Percentiles rank a stretch among this genome's conserved stretches.
phyloP scores from a whole-genome alignment of 2,329 filamentous ascomycete genomes.

The Ramularia collo-cygni region DNA sequence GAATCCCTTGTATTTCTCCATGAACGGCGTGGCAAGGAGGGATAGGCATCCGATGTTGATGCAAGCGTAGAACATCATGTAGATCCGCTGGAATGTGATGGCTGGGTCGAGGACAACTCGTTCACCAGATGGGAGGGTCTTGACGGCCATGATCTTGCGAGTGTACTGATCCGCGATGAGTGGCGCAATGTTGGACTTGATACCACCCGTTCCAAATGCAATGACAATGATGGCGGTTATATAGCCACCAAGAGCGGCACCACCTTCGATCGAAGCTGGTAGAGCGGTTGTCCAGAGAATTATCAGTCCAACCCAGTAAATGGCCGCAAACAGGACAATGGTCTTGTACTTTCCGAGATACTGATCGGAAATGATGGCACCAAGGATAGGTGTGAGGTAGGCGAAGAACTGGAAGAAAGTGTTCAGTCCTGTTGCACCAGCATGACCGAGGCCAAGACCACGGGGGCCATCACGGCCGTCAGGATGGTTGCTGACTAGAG shows the following conservation, averaged over 20 bases:
- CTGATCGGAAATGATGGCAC: conserved; percentile 55
- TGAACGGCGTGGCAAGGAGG: conserved; percentile 58
- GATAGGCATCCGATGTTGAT: conserved; percentile 69
- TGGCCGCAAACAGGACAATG: conserved; percentile 57
- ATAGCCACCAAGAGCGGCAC: conserved; percentile 57
- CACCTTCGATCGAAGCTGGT: conserved; percentile 54
- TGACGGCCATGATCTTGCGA: conserved; percentile 36
- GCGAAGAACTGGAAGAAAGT: conserved; percentile 45
- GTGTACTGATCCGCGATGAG: conserved; percentile 44
- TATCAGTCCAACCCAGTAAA: conserved; percentile 60
- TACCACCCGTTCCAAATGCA: conserved; percentile 70
- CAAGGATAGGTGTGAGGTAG: conserved; percentile 41
- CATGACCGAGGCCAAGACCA: conserved; percentile 36
- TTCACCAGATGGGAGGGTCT: conserved; percentile 34
- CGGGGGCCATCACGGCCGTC: conserved; percentile 34
- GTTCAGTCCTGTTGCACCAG: conserved; percentile 37
- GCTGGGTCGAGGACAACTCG: conserved; percentile 41
- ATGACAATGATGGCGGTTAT: conserved; percentile 59
- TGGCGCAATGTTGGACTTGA: conserved; percentile 67
- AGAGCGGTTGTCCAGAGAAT: conserved; percentile 60
- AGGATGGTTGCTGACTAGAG: conserved; percentile 35
- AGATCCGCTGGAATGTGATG: conserved; percentile 43
- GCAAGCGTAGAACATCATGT: conserved; percentile 63
- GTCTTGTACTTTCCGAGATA: conserved; percentile 64
- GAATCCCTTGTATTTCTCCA: conserved; percentile 62